These are phyloP conservation scores for Osmozyma mogii DNA, from an alignment of 805 yeast species.

Conservation along the genomic window DNA sequence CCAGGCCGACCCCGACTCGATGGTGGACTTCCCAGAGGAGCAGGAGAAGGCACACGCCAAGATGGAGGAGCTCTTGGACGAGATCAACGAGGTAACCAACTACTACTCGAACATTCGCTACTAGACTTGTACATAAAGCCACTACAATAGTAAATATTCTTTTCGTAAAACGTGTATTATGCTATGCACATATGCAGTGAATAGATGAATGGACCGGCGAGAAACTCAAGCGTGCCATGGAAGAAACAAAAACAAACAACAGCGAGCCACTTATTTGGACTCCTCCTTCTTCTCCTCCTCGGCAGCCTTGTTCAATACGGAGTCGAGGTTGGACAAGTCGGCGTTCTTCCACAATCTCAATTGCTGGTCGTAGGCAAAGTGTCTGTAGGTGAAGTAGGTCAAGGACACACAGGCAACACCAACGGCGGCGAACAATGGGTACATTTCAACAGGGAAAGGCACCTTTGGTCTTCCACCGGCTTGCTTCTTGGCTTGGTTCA, in stretches of 20 bases:
- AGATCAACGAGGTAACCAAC: slow-evolving; percentile 76
- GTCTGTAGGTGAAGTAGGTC: slow-evolving; percentile 38
- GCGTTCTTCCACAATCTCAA: slow-evolving; percentile 42
- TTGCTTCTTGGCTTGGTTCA: slow-evolving; percentile 32
- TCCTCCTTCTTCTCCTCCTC: slow-evolving; percentile 15
- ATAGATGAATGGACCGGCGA: too few relatives aligned
- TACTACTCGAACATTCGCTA: slow-evolving; percentile 63
- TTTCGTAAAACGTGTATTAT: too few relatives aligned
- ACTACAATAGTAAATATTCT: too few relatives aligned
- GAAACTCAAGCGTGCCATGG: too few relatives aligned
- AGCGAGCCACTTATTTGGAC: too few relatives aligned
- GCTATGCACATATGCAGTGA: too few relatives aligned
- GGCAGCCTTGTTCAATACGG: slow-evolving; percentile 31
- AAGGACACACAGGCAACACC: slow-evolving; percentile 35
- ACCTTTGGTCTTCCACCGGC: slow-evolving; percentile 12
- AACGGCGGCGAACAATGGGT: slow-evolving; percentile 39
- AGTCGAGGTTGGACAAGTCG: slow-evolving; percentile 34
- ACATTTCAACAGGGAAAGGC: slow-evolving; percentile 35
- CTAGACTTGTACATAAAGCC: too few relatives aligned
- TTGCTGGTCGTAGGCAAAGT: slow-evolving; percentile 36
- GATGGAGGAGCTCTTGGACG: slow-evolving; percentile 56
- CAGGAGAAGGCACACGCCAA: slow-evolving; percentile 44
- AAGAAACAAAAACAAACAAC: too few relatives aligned
- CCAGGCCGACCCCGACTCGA: slow-evolving; percentile 53
- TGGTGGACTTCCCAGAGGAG: slow-evolving; percentile 48